Evolutionary conservation across 2,329 filamentous ascomycete species (phyloP).

Genomic region (Shiraia sp.): DNA sequence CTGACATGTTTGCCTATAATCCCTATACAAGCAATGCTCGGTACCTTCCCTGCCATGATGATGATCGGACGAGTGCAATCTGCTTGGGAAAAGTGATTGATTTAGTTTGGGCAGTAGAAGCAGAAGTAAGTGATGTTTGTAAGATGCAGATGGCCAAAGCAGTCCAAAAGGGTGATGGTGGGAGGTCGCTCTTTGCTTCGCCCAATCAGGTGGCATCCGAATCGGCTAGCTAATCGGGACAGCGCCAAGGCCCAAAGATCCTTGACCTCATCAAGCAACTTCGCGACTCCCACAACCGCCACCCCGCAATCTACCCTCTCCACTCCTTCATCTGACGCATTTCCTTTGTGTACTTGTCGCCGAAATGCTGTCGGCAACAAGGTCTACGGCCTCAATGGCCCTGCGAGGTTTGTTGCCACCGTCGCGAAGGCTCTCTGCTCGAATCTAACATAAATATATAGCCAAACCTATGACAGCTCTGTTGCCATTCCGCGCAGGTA

Average conservation of each 20-base stretch:
- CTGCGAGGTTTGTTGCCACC: constrained; percentile 54
- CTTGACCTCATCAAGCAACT: constrained; percentile 36
- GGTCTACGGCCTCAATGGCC: constrained; percentile 58
- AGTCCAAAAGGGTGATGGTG: constrained; percentile 30
- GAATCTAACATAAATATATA: constrained; percentile 46
- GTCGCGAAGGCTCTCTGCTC: constrained; percentile 14
- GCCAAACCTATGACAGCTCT: constrained; percentile 68
- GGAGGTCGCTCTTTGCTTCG: constrained; percentile 10
- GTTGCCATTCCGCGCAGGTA: constrained; percentile 64
- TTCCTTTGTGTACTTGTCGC: constrained; percentile 37
- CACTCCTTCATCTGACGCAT: constrained; percentile 39
- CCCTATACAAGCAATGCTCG: constrained; percentile 90
- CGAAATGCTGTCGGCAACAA: constrained; percentile 56
- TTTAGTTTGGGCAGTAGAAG: background rate
- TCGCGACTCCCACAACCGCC: constrained; percentile 33
- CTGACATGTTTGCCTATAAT: constrained; percentile 89
- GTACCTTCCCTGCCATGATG: constrained; percentile 53
- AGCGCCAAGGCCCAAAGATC: constrained; percentile 28
- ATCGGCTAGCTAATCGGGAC: constrained; percentile 34
- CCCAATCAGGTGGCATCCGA: constrained; percentile 38
- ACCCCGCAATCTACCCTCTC: constrained; percentile 40
- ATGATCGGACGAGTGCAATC: background rate
- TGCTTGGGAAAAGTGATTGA: background rate
- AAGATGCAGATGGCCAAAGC: constrained; percentile 2
- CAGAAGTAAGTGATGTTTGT: background rate